Percentiles rank a stretch among this genome's conserved stretches.
Evolutionary conservation across 257 asterid genomes (phyloP).

Genomic region (Striga asiatica): DNA sequence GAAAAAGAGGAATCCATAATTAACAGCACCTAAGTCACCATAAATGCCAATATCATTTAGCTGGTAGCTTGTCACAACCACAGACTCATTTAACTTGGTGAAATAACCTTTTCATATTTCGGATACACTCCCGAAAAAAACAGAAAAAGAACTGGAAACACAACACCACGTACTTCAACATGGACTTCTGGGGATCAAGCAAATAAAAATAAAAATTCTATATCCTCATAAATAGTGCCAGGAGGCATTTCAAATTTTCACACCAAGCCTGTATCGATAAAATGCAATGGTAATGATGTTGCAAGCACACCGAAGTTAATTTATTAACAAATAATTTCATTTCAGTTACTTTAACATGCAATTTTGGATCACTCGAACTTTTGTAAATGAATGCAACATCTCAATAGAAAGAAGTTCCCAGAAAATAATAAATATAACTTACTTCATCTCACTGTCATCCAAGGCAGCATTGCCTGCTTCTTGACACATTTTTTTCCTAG

Average conservation of each 20-base stretch:
- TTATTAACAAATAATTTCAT: too few species aligned
- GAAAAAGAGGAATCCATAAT: background rate
- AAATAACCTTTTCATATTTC: background rate
- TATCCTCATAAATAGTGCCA: background rate
- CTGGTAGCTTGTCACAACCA: background rate
- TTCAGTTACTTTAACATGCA: background rate
- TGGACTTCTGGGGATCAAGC: background rate
- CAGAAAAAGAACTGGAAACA: background rate
- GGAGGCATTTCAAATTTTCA: background rate
- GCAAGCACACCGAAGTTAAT: background rate
- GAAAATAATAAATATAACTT: constrained; percentile 23
- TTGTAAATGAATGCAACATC: constrained; percentile 6
- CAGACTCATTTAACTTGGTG: background rate
- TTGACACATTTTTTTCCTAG: constrained; percentile 45
- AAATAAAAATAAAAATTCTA: background rate
- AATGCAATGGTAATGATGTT: background rate
- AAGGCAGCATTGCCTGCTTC: constrained; percentile 25
- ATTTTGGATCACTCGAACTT: background rate
- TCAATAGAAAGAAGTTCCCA: constrained; percentile 10
- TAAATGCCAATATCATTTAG: background rate
- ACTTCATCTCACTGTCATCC: constrained; percentile 46
- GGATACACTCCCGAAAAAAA: background rate
- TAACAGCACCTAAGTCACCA: background rate
- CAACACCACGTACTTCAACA: background rate
- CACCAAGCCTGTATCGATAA: too few species aligned